A percentile compares a stretch with the other conserved stretches of the same genome.
Conservation (phyloP, 2,329 filamentous ascomycete species). For the Botrytis elliptica region DNA sequence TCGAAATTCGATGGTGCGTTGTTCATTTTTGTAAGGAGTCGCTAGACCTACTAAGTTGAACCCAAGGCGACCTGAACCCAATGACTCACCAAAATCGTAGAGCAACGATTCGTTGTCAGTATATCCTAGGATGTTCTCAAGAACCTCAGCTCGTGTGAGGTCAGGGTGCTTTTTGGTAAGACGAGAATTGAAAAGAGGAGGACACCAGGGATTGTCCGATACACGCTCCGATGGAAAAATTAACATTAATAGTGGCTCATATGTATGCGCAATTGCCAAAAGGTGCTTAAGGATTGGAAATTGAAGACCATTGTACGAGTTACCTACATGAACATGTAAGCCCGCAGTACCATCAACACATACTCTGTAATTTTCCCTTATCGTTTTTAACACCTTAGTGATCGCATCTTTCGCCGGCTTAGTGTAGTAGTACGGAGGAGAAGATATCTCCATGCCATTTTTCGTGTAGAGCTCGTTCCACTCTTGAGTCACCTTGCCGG, state of each 20-base stretch:
- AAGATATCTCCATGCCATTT: not conserved
- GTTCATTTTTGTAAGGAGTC: not conserved
- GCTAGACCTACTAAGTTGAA: not conserved
- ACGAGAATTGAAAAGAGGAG: not conserved
- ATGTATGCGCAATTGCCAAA: constrained; percentile 31
- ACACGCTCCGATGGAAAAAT: not conserved
- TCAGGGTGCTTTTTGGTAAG: no score
- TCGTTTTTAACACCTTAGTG: constrained; percentile 21
- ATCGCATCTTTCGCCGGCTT: not conserved
- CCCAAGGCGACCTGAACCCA: not conserved
- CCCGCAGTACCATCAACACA: constrained; percentile 33
- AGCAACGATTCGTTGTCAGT: not conserved
- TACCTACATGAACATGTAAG: constrained; percentile 40
- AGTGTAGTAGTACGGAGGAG: not conserved
- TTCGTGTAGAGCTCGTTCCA: no score
- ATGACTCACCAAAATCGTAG: not conserved
- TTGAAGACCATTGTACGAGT: constrained; percentile 29
- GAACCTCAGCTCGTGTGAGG: not conserved
- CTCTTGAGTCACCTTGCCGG: no score
- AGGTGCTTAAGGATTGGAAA: constrained; percentile 35
- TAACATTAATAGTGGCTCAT: constrained; percentile 31
- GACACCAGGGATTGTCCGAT: not conserved
- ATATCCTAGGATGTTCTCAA: not conserved
- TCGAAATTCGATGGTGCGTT: constrained; percentile 33
- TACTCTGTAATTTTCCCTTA: constrained; percentile 27